phyloP scores from a whole-genome alignment of 208 protist genomes.

The Acanthamoeba culbertsoni region DNA sequence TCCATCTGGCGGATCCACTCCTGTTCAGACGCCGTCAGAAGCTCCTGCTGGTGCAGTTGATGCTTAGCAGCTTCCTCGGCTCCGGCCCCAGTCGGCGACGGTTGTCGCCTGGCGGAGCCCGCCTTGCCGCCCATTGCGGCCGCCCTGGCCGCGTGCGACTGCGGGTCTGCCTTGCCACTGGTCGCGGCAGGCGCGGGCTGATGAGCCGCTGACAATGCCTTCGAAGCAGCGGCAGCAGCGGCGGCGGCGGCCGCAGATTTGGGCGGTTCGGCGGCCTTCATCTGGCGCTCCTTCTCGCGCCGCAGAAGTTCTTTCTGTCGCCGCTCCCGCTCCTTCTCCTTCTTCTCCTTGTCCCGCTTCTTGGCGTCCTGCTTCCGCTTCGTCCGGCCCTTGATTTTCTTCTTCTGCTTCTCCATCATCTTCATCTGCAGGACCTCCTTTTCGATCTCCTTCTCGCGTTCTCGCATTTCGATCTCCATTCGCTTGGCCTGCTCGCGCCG shows the following conservation, averaged over 20 bases:
- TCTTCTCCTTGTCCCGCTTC: slow-evolving; percentile 8
- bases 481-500: neutral
- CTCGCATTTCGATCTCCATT: neutral
- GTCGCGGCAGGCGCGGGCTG: neutral
- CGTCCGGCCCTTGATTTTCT: neutral
- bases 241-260: neutral
- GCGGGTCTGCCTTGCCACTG: neutral
- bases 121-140: no score
- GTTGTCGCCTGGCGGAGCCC: no score
- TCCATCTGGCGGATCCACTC: neutral
- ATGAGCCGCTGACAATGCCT: neutral
- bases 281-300: neutral
- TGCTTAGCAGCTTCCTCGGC: no score
- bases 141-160: no score
- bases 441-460: neutral
- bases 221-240: neutral
- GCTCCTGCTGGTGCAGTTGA: neutral
- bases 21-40: neutral
- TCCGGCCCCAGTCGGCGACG: no score
- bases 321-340: neutral
- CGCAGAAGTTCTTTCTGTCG: neutral
- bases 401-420: neutral
- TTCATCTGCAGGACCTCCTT: neutral
- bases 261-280: neutral
- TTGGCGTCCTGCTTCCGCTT: slow-evolving; percentile 20